These are phyloP conservation scores for Cordyceps javanica DNA, from an alignment of 2,329 filamentous ascomycete genomes.

Conservation along the genomic window DNA sequence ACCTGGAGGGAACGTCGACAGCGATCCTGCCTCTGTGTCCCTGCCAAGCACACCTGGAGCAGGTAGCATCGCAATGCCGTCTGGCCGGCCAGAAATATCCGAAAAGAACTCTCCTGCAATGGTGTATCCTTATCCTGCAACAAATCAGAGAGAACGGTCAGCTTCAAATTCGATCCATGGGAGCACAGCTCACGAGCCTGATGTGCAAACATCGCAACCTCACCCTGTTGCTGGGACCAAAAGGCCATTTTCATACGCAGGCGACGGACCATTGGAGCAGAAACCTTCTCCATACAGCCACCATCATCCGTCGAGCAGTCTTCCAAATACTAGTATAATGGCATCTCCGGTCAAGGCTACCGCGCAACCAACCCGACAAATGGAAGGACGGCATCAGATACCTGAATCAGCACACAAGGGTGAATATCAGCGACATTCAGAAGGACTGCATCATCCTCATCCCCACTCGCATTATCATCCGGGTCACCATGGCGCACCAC, in stretches of 20 bases:
- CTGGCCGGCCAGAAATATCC: conserved; percentile 23
- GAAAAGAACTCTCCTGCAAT: conserved; percentile 27
- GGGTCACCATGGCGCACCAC: conserved; percentile 12
- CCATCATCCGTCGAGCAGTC: conserved; percentile 8
- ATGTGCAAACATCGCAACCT: conserved; percentile 18
- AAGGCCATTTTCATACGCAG: conserved; percentile 21
- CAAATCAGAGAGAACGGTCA: conserved; percentile 24
- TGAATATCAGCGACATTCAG: background rate
- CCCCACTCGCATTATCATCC: conserved; percentile 14
- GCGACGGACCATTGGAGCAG: background rate
- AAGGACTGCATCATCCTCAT: conserved; percentile 10
- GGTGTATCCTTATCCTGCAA: conserved; percentile 25
- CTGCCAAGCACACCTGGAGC: conserved; percentile 28
- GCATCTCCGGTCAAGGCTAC: background rate
- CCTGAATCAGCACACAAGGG: background rate
- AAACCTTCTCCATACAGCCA: background rate
- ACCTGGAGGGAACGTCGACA: conserved; percentile 20
- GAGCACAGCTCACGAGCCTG: conserved; percentile 18
- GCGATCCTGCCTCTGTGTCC: conserved; percentile 26
- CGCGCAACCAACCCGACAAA: background rate
- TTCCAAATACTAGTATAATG: conserved; percentile 4
- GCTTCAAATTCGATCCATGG: conserved; percentile 28
- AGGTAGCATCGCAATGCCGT: conserved; percentile 19
- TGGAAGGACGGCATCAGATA: conserved; percentile 3
- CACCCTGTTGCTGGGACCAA: conserved; percentile 24